Conservation (phyloP, 2,329 filamentous ascomycete genomes). For the Xylariaceae sp. region DNA sequence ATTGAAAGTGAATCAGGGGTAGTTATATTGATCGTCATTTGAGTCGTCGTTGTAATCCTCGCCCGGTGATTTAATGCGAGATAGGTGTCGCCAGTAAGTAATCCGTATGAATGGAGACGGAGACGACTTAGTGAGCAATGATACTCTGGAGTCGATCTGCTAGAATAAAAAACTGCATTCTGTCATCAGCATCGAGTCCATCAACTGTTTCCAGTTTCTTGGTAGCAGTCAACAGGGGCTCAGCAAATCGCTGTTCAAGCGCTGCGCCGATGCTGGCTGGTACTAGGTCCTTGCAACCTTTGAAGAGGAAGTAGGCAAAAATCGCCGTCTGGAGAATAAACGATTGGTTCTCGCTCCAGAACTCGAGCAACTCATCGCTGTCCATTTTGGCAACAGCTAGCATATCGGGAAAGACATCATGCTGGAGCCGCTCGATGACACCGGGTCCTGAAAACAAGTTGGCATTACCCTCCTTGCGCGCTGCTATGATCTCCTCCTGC, state of each 20-base stretch:
- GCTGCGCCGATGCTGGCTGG: constrained; percentile 53
- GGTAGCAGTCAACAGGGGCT: constrained; percentile 46
- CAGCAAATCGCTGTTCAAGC: constrained; percentile 54
- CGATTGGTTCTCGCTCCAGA: constrained; percentile 46
- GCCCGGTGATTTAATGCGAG: neutral
- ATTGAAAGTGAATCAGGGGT: neutral
- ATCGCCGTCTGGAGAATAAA: constrained; percentile 58
- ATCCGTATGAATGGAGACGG: neutral
- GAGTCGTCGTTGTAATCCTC: neutral
- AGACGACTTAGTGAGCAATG: constrained; percentile 13
- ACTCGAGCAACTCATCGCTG: constrained; percentile 43
- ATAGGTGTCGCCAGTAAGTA: neutral
- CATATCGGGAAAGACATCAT: constrained; percentile 55
- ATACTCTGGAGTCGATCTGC: constrained; percentile 40
- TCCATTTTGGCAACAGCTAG: constrained; percentile 42
- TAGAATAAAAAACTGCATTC: constrained; percentile 40
- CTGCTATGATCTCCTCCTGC: constrained; percentile 54
- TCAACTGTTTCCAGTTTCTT: constrained; percentile 30
- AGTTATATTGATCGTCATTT: neutral
- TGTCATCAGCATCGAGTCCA: constrained; percentile 29
- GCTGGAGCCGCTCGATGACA: constrained; percentile 55
- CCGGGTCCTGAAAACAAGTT: constrained; percentile 47
- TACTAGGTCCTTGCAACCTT: constrained; percentile 42
- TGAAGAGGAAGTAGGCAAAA: constrained; percentile 54
- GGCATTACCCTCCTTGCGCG: constrained; percentile 31